phyloP scores from a whole-genome alignment of 345 rosid genomes.

The Heritiera littoralis region DNA sequence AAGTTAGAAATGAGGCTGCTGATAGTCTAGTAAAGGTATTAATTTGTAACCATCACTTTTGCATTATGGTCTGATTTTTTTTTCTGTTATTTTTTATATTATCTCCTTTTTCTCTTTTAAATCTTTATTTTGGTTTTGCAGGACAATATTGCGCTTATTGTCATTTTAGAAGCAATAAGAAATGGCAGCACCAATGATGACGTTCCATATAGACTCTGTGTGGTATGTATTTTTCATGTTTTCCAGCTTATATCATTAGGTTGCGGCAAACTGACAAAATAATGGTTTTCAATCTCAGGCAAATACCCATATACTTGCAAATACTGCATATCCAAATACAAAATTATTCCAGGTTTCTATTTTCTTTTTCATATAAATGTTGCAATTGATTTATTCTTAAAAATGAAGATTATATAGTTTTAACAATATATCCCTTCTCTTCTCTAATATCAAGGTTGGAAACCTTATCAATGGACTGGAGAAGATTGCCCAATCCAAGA shows the following conservation, averaged over 20 bases:
- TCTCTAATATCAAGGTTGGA: conserved; percentile 24
- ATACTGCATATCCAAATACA: neutral
- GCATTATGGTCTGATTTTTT: conserved; percentile 12
- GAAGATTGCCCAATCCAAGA: conserved; percentile 33
- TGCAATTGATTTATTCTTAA: neutral
- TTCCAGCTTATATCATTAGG: neutral
- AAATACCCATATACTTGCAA: conserved; percentile 29
- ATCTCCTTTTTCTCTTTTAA: neutral
- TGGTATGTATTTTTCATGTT: conserved; percentile 12
- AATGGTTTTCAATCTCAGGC: conserved; percentile 17
- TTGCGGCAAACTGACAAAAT: neutral
- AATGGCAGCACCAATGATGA: neutral
- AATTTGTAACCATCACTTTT: neutral
- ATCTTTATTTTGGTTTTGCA: conserved; percentile 11
- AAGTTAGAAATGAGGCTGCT: too few species aligned
- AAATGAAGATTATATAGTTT: too few species aligned
- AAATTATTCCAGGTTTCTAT: conserved; percentile 29
- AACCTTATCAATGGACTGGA: conserved; percentile 39
- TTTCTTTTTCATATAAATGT: neutral
- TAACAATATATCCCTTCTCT: neutral
- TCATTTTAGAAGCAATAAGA: conserved; percentile 36
- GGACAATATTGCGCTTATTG: conserved; percentile 51
- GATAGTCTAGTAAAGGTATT: too few species aligned
- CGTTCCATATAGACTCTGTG: conserved; percentile 18
- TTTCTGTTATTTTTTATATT: neutral